phyloP scores from a whole-genome alignment of 2,329 filamentous ascomycete species.

The Xylariaceae sp. region DNA sequence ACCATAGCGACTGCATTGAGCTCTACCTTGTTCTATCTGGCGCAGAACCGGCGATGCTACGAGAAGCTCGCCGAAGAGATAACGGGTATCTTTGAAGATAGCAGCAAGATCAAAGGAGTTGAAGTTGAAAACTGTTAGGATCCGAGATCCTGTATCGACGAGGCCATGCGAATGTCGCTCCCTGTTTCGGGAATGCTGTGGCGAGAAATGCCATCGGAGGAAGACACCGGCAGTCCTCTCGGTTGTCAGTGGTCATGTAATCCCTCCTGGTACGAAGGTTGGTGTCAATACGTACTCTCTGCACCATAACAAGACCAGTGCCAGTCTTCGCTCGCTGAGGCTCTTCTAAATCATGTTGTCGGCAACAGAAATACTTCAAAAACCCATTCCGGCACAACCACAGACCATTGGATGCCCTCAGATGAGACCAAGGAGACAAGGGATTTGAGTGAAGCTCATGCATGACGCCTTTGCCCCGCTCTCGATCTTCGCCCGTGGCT shows the following conservation, averaged over 20 bases:
- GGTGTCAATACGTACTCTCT: constrained; percentile 15
- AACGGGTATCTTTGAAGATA: constrained; percentile 8
- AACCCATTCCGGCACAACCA: constrained; percentile 4
- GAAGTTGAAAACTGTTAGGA: constrained; percentile 13
- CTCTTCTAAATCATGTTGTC: not conserved
- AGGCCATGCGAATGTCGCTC: constrained; percentile 15
- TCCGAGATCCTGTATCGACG: constrained; percentile 14
- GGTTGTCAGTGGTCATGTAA: constrained; percentile 13
- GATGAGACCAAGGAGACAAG: not conserved
- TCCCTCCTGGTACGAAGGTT: constrained; percentile 13
- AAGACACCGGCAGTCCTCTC: constrained; percentile 2
- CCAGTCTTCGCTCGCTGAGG: not conserved
- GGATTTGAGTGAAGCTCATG: not conserved
- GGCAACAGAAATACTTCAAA: constrained; percentile 3
- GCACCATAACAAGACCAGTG: constrained; percentile 13
- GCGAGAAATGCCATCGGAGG: constrained; percentile 9
- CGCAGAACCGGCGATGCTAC: constrained; percentile 2
- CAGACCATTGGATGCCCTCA: constrained; percentile 4
- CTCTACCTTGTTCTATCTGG: constrained; percentile 6
- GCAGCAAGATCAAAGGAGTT: constrained; percentile 11
- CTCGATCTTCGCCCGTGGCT: constrained; percentile 6
- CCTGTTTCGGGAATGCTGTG: constrained; percentile 11
- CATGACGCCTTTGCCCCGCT: constrained; percentile 7
- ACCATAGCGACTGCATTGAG: not conserved
- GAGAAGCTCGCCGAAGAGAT: constrained; percentile 13